Base-by-base conservation (phyloP, 176 grass and related monocot species). In the Cenchrus purpureus region DNA sequence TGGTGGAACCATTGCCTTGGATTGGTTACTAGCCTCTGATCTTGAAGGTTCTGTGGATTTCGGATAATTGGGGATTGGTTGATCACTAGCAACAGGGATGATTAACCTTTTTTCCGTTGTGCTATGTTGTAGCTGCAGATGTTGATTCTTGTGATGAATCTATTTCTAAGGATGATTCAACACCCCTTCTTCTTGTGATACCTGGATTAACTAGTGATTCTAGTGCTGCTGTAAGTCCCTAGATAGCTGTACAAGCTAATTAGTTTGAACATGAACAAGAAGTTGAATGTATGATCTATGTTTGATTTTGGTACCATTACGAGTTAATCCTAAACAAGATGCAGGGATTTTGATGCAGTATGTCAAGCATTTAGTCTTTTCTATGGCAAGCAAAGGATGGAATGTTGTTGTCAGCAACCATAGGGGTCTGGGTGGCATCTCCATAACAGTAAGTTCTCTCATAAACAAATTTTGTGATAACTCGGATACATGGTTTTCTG, bases 181-280 rank as follows among this genome's bases (percentile, higher is more conserved):
- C 87, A 20, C 95, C 95, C 68, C 72, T 98, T 82, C 51, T 95
- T 70, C 44, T 98, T 91, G 75, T 98, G 72, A 83, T 98, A 75
- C 95, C 95, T 79, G 95, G 92, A 84, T 82, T 98, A 86, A 98
- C 91, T 51, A 98, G 95, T 79, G 95, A 98, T 91, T 95, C 95
- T 91, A 79, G 71, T 88, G 86, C 92, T 88, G 84, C 95, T 79
- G 95, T 98, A 93, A 91, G 89, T 83, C 43, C 73, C 44, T 77
- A 69, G 28, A 71, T 61, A 72, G 10, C 66, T 79, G 22, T 65
- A 72, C 45, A 3, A 71, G 71, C 55, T 44, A 13, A 52, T 69
- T 60, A 31, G 51, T 76, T 81, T 46, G 76, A 89, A 70, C n/a
- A 81, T 43, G 44, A 81, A 19, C 28, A 48, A 6, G 13, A 77